Evolutionary conservation across 2,329 filamentous ascomycete species (phyloP).

Genomic region (Penicillium sp.): DNA sequence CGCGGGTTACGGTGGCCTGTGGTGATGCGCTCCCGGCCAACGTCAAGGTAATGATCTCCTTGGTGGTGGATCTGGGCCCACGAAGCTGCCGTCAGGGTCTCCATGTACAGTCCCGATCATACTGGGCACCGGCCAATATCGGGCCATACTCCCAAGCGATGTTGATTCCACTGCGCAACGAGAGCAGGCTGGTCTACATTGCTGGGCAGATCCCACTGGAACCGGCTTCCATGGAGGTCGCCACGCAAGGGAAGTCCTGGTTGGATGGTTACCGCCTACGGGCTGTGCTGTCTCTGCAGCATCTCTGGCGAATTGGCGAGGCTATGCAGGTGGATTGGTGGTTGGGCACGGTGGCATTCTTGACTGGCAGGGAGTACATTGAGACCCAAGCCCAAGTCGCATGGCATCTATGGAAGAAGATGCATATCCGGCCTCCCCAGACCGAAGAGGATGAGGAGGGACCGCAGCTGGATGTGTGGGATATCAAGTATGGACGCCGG

Average conservation of each 20-base stretch:
- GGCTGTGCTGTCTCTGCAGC: slow-evolving; percentile 73
- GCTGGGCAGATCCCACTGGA: slow-evolving; percentile 90
- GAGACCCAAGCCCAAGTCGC: slow-evolving; percentile 38
- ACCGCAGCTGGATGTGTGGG: slow-evolving; percentile 45
- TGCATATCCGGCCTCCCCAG: slow-evolving; percentile 29
- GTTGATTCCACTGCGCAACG: slow-evolving; percentile 31
- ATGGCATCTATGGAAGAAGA: slow-evolving; percentile 47
- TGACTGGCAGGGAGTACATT: slow-evolving; percentile 50
- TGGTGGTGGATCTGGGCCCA: slow-evolving; percentile 44
- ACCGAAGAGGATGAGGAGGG: slow-evolving; percentile 50
- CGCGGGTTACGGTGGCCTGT: slow-evolving; percentile 77
- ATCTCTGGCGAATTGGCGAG: slow-evolving; percentile 77
- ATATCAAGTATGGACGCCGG: slow-evolving; percentile 57
- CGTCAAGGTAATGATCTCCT: slow-evolving; percentile 60
- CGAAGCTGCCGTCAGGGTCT: slow-evolving; percentile 52
- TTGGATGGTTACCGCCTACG: slow-evolving; percentile 54
- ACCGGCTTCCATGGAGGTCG: slow-evolving; percentile 69
- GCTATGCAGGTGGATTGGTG: slow-evolving; percentile 72
- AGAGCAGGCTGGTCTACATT: slow-evolving; percentile 57
- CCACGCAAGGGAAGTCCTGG: slow-evolving; percentile 19
- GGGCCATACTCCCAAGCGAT: slow-evolving; percentile 94
- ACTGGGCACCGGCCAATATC: slow-evolving; percentile 98
- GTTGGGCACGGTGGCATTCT: slow-evolving; percentile 71
- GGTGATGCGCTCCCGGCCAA: slow-evolving; percentile 62
- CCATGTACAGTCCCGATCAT: slow-evolving; percentile 89